Evolutionary conservation across 148 eudicot genomes (phyloP), one percentile per base, ranked within the genome.

Genomic region (Vaccinium macrocarpon): DNA sequence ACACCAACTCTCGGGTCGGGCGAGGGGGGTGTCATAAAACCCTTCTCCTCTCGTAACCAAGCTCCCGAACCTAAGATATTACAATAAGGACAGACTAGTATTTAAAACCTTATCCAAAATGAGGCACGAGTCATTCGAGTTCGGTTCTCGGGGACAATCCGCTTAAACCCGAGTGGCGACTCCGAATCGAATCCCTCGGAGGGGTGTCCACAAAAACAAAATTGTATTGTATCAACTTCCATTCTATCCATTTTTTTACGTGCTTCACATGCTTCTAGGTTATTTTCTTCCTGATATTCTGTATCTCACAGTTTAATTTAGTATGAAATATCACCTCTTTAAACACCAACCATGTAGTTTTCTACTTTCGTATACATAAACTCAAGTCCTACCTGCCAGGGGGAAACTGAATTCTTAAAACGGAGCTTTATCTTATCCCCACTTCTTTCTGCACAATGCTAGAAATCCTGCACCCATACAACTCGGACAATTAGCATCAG

Each of bases 401-500:
- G 42, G 68, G 19, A 29, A 70, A 78, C 23, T 82, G 78, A 59
- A 55, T 38, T 48, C 62, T 64, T 74, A 19, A 76, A 80, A 57
- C 9, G 59, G 56, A 82, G 27, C 57, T 85, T 79, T 55, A 86
- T 42, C 62, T 18, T 51, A 76, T 18, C 50, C 68, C 79, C 77
- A 75, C 70, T 48, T 38, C 52, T 82, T 42, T 21, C 80, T 75
- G 86, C 81, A 21, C 81, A 82, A 89, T 86, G 76, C 82, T 84
- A 50, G 87, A 83, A 51, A 90, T 86, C 80, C 91, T 90, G 88
- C 85, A 82, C 74, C 80, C 32, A 72, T 14, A 72, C 14, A 85
- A 29, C 74, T 80, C 72, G 10, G 25, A 29, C 5, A 73, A 61
- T 62, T 21, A 19, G 8, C 12, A 51, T 9, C 27, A 55, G 25